Base-by-base conservation (phyloP, 306 rosid species). In the Malus sylvestris region DNA sequence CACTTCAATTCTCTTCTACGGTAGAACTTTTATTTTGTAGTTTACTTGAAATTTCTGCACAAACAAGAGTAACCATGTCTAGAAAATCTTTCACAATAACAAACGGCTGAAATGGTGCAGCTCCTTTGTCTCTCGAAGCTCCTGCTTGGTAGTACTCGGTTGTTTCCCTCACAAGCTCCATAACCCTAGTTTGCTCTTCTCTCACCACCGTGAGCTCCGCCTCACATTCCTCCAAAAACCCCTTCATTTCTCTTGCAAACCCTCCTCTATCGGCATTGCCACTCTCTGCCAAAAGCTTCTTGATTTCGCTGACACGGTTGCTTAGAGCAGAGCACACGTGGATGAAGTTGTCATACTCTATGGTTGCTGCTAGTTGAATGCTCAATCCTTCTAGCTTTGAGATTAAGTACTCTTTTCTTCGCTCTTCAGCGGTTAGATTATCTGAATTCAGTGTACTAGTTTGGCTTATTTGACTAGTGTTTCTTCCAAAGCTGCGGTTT, bases 161-260 rank as follows among this genome's bases (percentile, higher is more conserved):
- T 1, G 96, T 89, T 81, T 79, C 88, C 66, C 80, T 82, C 88
- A 95, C 97, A 68, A 89, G 62, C 76, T 85, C 91, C 89, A 90
- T 62, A 5, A 88, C 84, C 80, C 85, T 87, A 42, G 67, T 76
- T 22, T 89, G 86, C 68, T 92, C 93, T 76, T 85, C 89, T 49
- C 85, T 79, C 80, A 85, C 91, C 72, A 78, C 82, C 74, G 80
- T 79, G 14, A 95, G 83, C 81, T 92, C 98, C 52, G 82, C 89
- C 71, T 90, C 93, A 58, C 92, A 88, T 51, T 83, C 81, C 81
- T 92, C 88, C 4, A 90, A 46, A 66, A 95, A 95, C 40, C 79
- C 89, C 76, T 80, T 86, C 91, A 88, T 90, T 52, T 89, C 91
- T 27, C 61, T 78, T 73, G 76, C 35, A 44, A 89, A 92, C 45